phyloP scores from a whole-genome alignment of 768 basidiomycete species.

The Suillus hirtellus region DNA sequence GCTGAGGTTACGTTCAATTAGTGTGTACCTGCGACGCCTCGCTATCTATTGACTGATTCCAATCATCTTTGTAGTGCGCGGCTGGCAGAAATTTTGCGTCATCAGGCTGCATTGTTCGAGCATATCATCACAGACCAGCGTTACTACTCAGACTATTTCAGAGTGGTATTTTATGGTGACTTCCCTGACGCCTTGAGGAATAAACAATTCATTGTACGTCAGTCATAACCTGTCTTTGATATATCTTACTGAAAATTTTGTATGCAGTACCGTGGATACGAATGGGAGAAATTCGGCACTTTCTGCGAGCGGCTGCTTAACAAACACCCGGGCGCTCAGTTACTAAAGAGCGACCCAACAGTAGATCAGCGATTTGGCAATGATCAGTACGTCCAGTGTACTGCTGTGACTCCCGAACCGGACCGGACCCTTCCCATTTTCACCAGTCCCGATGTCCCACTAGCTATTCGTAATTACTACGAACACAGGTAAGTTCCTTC shows the following conservation, averaged over 20 bases:
- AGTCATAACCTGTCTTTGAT: background rate
- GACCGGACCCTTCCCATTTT: conserved; percentile 78
- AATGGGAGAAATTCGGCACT: conserved; percentile 90
- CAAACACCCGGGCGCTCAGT: conserved; percentile 83
- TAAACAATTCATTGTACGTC: conserved; percentile 85
- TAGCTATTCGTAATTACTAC: conserved; percentile 81
- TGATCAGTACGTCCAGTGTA: conserved; percentile 88
- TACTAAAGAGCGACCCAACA: conserved; percentile 77
- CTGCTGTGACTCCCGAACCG: conserved; percentile 82
- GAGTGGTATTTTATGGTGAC: conserved; percentile 90
- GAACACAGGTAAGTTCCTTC: conserved; percentile 65
- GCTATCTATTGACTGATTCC: conserved; percentile 12
- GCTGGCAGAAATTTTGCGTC: conserved; percentile 80
- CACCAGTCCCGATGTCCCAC: conserved; percentile 79
- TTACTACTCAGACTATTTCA: conserved; percentile 91
- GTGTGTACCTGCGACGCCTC: conserved; percentile 42
- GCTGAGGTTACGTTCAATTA: conserved; percentile 89
- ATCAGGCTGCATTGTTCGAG: conserved; percentile 85
- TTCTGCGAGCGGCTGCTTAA: conserved; percentile 91
- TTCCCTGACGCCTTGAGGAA: conserved; percentile 83
- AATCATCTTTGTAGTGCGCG: conserved; percentile 53
- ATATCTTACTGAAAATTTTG: conserved; percentile 4
- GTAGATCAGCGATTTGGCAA: conserved; percentile 78
- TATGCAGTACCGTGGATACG: conserved; percentile 84
- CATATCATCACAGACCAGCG: conserved; percentile 82